These are phyloP conservation scores for Somion occarium DNA, from an alignment of 1,284 basidiomycete species.

Conservation along the genomic window DNA sequence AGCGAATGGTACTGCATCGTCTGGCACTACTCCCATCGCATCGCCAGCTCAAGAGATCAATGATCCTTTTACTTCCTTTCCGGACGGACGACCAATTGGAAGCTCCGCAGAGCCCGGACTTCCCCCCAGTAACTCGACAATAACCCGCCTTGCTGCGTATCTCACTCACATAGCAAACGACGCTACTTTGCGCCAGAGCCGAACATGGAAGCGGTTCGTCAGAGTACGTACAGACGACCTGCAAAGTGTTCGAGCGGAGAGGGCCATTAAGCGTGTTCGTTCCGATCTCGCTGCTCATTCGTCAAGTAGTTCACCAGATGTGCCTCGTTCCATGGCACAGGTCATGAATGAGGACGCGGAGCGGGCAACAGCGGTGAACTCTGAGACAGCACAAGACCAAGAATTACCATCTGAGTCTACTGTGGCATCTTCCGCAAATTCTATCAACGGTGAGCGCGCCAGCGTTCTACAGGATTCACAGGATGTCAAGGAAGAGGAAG, in stretches of 20 bases:
- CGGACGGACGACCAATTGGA: conserved; percentile 21
- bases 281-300: conserved; percentile 78
- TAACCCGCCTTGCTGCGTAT: conserved; percentile 73
- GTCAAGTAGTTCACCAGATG: conserved; percentile 25
- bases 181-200: conserved; percentile 52
- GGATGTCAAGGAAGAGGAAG: conserved; percentile 14
- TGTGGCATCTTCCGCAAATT: background rate
- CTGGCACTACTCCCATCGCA: conserved; percentile 38
- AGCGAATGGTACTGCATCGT: conserved; percentile 29
- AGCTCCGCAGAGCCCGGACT: conserved; percentile 8
- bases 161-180: conserved; percentile 75
- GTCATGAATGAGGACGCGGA: conserved; percentile 15
- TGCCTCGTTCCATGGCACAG: conserved; percentile 25
- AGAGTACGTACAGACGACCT: conserved; percentile 81
- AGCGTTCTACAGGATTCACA: background rate
- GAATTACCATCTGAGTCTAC: background rate
- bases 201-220: conserved; percentile 83
- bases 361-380: conserved; percentile 4
- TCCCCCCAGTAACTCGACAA: conserved; percentile 39
- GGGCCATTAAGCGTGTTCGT: conserved; percentile 81
- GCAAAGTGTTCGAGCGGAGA: conserved; percentile 79
- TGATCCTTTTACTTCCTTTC: conserved; percentile 56
- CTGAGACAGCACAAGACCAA: background rate
- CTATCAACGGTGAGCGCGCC: background rate
- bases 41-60: conserved; percentile 51